Conservation (phyloP, 2,329 filamentous ascomycete species). For the Fusarium algeriense region DNA sequence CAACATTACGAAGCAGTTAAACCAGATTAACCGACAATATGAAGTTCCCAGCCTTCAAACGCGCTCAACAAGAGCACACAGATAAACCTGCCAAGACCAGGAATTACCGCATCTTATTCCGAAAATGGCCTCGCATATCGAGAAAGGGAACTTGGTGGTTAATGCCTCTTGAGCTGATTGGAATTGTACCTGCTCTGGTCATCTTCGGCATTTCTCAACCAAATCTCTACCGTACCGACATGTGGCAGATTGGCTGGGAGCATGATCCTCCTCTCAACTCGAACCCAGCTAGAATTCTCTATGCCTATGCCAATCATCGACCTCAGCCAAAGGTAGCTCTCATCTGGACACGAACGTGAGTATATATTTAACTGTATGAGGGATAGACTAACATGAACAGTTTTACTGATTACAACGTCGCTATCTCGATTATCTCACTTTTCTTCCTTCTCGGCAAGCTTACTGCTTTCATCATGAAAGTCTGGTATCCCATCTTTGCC, state of each 20-base stretch:
- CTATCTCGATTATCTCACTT: constrained; percentile 79
- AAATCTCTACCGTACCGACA: constrained; percentile 75
- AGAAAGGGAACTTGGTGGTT: constrained; percentile 71
- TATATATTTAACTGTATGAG: constrained; percentile 40
- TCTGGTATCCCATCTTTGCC: constrained; percentile 76
- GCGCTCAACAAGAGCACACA: constrained; percentile 23
- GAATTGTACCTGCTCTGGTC: constrained; percentile 74
- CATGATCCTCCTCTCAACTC: constrained; percentile 76
- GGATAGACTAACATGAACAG: constrained; percentile 57
- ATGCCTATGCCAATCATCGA: constrained; percentile 78
- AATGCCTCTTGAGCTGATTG: constrained; percentile 74
- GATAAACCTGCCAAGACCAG: constrained; percentile 32
- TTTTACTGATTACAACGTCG: constrained; percentile 80
- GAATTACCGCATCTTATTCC: constrained; percentile 68
- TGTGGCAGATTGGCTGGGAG: constrained; percentile 80
- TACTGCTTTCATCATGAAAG: constrained; percentile 76
- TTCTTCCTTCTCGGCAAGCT: constrained; percentile 81
- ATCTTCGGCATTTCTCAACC: constrained; percentile 81
- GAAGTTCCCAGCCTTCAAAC: constrained; percentile 41
- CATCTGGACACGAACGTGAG: constrained; percentile 80
- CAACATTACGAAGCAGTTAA: background rate
- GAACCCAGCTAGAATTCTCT: constrained; percentile 75
- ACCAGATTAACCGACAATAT: constrained; percentile 29
- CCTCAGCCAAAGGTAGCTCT: constrained; percentile 72
- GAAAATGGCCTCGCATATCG: constrained; percentile 65